Conservation (phyloP, 768 basidiomycete genomes). For the Lepiota venenata region DNA sequence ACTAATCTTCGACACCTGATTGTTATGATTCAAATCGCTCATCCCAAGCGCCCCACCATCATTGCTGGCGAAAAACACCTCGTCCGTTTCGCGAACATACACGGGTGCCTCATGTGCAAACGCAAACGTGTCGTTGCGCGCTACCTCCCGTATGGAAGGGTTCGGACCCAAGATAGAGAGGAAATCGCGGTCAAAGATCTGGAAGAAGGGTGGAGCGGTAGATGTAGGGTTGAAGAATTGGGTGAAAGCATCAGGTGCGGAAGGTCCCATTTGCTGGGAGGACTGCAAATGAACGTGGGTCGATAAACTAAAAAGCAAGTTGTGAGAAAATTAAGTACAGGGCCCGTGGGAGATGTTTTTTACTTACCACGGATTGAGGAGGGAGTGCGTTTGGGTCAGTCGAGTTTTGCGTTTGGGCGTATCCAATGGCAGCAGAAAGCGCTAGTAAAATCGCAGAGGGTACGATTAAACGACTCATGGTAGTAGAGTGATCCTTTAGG, state of each 20-base stretch:
- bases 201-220: conserved; percentile 55
- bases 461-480: too few species aligned
- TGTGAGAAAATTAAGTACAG: too few species aligned
- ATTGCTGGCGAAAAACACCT: conserved; percentile 70
- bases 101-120: conserved; percentile 83
- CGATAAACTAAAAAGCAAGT: conserved; percentile 37
- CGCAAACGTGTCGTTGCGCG: conserved; percentile 56
- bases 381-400: too few species aligned
- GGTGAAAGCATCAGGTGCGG: conserved; percentile 29
- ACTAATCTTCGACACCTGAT: conserved; percentile 57
- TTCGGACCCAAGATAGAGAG: conserved; percentile 51
- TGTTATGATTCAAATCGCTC: conserved; percentile 62
- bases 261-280: conserved; percentile 31
- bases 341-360: too few species aligned
- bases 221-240: conserved; percentile 59
- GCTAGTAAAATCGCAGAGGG: too few species aligned
- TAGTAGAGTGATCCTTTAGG: too few species aligned
- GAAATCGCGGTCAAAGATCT: conserved; percentile 47
- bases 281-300: conserved; percentile 49
- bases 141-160: conserved; percentile 58
- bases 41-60: conserved; percentile 62
- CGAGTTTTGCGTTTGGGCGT: too few species aligned
- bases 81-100: conserved; percentile 59
- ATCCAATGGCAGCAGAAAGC: too few species aligned
- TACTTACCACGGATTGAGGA: too few species aligned